Evolutionary conservation across 306 rosid genomes (phyloP).

Genomic region (Senna tora): DNA sequence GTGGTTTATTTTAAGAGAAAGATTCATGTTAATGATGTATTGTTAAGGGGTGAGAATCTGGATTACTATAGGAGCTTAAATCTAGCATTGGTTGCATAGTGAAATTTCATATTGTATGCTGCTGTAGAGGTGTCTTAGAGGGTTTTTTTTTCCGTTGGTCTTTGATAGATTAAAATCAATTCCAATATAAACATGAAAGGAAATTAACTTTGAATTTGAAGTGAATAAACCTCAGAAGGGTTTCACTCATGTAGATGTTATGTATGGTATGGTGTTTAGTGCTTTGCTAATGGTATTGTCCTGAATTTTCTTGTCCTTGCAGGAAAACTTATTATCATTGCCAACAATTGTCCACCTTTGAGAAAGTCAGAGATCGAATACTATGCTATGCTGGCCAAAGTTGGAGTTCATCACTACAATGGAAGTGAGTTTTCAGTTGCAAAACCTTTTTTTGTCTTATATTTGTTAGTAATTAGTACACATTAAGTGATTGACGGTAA

Average conservation of each 20-base stretch:
- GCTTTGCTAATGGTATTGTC: neutral
- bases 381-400: conserved; percentile 81
- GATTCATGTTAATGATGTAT: too few relatives aligned
- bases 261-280: neutral
- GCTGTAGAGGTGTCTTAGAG: neutral
- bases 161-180: neutral
- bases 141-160: neutral
- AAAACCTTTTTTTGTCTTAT: neutral
- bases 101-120: neutral
- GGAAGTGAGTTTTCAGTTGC: conserved; percentile 64
- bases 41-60: neutral
- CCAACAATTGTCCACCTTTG: conserved; percentile 83
- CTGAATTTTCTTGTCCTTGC: neutral
- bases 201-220: neutral
- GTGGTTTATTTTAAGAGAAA: neutral
- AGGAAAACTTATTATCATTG: conserved; percentile 79
- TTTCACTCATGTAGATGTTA: neutral
- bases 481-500: neutral
- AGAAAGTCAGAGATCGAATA: conserved; percentile 79
- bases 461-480: neutral
- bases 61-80: neutral
- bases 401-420: conserved; percentile 80
- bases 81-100: neutral
- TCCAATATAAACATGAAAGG: neutral
- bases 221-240: neutral